Conservation (phyloP, 306 rosid species). For the Crataegus laevigata region DNA sequence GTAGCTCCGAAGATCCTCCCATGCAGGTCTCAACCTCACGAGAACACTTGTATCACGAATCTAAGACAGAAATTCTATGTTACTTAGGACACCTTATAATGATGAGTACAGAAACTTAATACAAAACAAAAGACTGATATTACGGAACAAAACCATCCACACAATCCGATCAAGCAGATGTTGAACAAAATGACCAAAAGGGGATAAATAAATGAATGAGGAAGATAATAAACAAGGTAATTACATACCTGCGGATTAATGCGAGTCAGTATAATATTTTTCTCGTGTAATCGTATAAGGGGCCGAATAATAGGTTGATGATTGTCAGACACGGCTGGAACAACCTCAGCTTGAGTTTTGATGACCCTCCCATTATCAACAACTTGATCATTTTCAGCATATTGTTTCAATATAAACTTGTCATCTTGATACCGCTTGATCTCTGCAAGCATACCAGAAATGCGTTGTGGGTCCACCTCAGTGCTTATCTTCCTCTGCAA, state of each 20-base stretch:
- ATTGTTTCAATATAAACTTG: conserved; percentile 80
- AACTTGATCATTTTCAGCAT: conserved; percentile 87
- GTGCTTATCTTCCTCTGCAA: conserved; percentile 78
- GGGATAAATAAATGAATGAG: not conserved
- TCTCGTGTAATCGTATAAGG: conserved; percentile 72
- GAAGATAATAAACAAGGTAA: not conserved
- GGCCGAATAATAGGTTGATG: conserved; percentile 80
- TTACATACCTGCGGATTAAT: conserved; percentile 83
- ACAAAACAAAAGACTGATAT: not conserved
- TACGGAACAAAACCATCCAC: conserved; percentile 7
- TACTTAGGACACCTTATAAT: conserved; percentile 13
- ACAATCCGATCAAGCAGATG: conserved; percentile 1
- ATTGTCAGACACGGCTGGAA: conserved; percentile 75
- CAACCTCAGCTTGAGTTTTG: conserved; percentile 77
- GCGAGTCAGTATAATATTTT: conserved; percentile 88
- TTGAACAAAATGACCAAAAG: not conserved
- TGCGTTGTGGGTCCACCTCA: conserved; percentile 76
- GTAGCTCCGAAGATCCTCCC: conserved; percentile 99
- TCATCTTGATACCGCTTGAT: conserved; percentile 85
- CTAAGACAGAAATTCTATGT: conserved; percentile 28
- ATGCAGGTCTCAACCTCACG: conserved; percentile 97
- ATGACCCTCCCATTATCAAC: conserved; percentile 85
- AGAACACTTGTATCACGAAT: conserved; percentile 99
- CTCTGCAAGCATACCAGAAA: conserved; percentile 83
- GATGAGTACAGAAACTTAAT: conserved; percentile 1